Base-by-base conservation (phyloP, 805 yeast genomes). In the Saccharomycodes ludwigii region DNA sequence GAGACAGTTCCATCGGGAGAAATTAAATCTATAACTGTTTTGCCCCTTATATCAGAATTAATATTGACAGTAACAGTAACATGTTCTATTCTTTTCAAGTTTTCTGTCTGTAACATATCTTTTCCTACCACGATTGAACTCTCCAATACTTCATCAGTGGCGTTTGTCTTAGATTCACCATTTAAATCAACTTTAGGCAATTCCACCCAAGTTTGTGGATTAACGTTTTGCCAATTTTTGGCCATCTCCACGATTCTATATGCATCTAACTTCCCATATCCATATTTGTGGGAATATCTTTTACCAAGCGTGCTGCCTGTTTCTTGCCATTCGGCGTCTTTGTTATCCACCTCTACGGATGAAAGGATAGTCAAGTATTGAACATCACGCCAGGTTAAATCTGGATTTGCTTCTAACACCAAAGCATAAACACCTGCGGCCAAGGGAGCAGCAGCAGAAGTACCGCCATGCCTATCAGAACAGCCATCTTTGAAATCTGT, bases 371-470 rank as follows among this genome's bases (percentile, higher is more conserved):
- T 70, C 14, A 91, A 63, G 47, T 86, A 83, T 58, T 91, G 98
- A 34, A 86, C 66, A 51, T 91, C 98, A 51, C 98, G 70, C 98
- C 98, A 91, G 0, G 95, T 81, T 34, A 91, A 66, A 4, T 76
- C 67, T 1, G 95, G 94, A 41, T 94, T 80, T 3, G 78, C 85
- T 43, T 77, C 75, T 31, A 91, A 61, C 2, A 82, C 82, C 32
- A 91, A 61, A 0, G 96, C 71, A 51, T 81, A 84, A 1, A 91
- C 68, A n/a, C 97, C 98, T 0, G 97, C 96, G 0, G 96, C 97
- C 35, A 91, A 65, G 0, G 98, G 98, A 0, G 98, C 98, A 11
- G 98, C 96, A 0, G 98, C 98, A 15, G 97, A 88, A 0, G 98
- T 91, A 14, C 98, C 98, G 8, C 96, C 95, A 54, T 91, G 98